Conservation (phyloP, 2,329 filamentous ascomycete genomes). For the Aspergillus udagawae region DNA sequence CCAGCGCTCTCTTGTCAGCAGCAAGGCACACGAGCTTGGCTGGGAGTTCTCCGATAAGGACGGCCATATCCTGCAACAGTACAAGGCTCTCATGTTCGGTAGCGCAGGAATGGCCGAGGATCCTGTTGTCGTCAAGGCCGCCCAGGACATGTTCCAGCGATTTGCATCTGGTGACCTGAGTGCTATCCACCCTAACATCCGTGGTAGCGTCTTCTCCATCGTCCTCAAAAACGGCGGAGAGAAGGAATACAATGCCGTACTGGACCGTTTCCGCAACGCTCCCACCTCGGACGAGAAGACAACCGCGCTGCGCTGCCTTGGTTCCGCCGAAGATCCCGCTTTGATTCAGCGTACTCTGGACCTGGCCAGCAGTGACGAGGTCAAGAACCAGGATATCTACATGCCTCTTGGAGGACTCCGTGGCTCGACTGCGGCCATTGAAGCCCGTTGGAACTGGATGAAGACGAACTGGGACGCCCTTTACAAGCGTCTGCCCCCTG, state of each 20-base stretch:
- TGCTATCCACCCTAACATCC: constrained; percentile 88
- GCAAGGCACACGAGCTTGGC: constrained; percentile 79
- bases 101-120: constrained; percentile 78
- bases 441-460: constrained; percentile 78
- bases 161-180: constrained; percentile 73
- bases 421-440: constrained; percentile 70
- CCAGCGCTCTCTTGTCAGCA: constrained; percentile 70
- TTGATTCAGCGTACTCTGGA: constrained; percentile 77
- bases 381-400: constrained; percentile 94
- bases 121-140: constrained; percentile 69
- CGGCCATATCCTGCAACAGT: constrained; percentile 86
- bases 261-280: constrained; percentile 71
- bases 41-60: constrained; percentile 84
- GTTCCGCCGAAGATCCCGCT: constrained; percentile 70
- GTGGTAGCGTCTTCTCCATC: constrained; percentile 81
- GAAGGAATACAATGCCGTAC: constrained; percentile 76
- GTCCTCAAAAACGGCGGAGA: constrained; percentile 78
- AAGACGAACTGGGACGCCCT: constrained; percentile 84
- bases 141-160: constrained; percentile 85
- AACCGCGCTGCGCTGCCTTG: constrained; percentile 78
- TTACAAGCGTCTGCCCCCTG: constrained; percentile 76
- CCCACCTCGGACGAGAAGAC: constrained; percentile 85
- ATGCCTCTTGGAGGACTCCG: constrained; percentile 78
- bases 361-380: constrained; percentile 70
- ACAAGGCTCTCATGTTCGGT: constrained; percentile 88